Base-by-base conservation (phyloP, 2,329 filamentous ascomycete genomes). In the Penicillium decumbens region DNA sequence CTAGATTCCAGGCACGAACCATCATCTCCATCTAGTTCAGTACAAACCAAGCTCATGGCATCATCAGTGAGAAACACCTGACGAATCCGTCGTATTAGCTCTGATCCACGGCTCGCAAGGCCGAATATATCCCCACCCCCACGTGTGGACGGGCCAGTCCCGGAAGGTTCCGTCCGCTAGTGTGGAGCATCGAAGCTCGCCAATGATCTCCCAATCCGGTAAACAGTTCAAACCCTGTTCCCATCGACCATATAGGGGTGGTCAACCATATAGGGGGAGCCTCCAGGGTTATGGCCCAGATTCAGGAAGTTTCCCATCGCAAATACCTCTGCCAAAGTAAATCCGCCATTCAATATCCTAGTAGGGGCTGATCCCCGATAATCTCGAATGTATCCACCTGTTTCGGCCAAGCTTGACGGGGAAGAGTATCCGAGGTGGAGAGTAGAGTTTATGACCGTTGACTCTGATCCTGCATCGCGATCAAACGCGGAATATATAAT, bases 141-240 rank as follows among this genome's bases (percentile, higher is more conserved):
- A 23, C 44, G 40, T 50, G 38, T 53, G 45, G 50, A 40, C 47
- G 43, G 53, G 30, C 27, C n/a, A 40, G 10, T 9, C 18, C 39
- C 46, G 27, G 41, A 47, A 41, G 5, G 23, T 25, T 40, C 33
- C 20, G 15, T 40, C 33, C 20, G 15, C 15, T 18, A 49, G 38
- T 8, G 23, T 27, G 20, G 20, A 23, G 20, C 20, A 23, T 4
- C 1, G 20, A 23, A 23, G 20, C 20, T 23, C 20, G 20, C 20
- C 20, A 23, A 2, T 23, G 20, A 23, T 23, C 20, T 23, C 20
- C 20, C 3, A 23, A 23, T 23, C 20, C 20, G 20, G 20, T 23
- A 23, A 23, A 23, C 20, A 23, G 20, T 23, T 3, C 20, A 18
- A 18, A 18, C 15, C 15, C 15, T 18, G 15, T 18, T 18, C 15